Percentiles rank a stretch among this genome's conserved stretches.
Evolutionary conservation across 2,329 filamentous ascomycete species (phyloP).

Genomic region (Paramyrothecium sp.): DNA sequence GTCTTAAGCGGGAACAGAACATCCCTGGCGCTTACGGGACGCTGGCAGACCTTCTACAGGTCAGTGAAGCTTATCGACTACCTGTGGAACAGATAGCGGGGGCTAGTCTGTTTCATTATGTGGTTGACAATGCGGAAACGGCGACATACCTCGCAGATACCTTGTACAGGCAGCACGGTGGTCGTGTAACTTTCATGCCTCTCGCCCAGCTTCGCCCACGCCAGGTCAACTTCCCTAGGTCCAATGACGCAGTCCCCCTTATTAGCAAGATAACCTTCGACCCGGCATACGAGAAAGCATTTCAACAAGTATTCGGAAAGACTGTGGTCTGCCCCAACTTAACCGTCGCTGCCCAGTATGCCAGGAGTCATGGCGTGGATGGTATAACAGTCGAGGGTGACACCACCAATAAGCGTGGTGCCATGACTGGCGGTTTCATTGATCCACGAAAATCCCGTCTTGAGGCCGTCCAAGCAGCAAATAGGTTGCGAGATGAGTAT

Average conservation of each 20-base stretch:
- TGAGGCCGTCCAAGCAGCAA: conserved; percentile 75
- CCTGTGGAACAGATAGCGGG: conserved; percentile 93
- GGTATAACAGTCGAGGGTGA: conserved; percentile 95
- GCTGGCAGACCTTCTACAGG: conserved; percentile 86
- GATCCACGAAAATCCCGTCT: conserved; percentile 83
- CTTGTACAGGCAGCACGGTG: conserved; percentile 75
- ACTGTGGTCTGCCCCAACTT: conserved; percentile 92
- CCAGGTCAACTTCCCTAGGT: conserved; percentile 74
- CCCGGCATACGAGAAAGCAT: conserved; percentile 73
- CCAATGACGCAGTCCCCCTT: conserved; percentile 83
- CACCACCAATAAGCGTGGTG: conserved; percentile 90
- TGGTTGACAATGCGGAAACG: conserved; percentile 89
- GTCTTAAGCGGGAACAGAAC: conserved; percentile 75
- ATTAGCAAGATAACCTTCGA: conserved; percentile 84
- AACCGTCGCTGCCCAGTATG: conserved; percentile 84
- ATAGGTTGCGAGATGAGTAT: conserved; percentile 71
- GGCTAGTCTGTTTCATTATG: conserved; percentile 89
- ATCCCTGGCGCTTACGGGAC: conserved; percentile 90
- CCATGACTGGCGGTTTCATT: conserved; percentile 91
- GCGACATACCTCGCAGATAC: conserved; percentile 78
- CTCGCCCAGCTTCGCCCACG: conserved; percentile 76
- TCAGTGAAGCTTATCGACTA: conserved; percentile 79
- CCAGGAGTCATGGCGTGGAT: conserved; percentile 85
- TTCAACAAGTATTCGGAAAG: conserved; percentile 93
- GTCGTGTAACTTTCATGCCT: conserved; percentile 92